These are phyloP conservation scores for Triticum monococcum DNA, from an alignment of 176 grass and related monocot genomes.

Conservation along the genomic window DNA sequence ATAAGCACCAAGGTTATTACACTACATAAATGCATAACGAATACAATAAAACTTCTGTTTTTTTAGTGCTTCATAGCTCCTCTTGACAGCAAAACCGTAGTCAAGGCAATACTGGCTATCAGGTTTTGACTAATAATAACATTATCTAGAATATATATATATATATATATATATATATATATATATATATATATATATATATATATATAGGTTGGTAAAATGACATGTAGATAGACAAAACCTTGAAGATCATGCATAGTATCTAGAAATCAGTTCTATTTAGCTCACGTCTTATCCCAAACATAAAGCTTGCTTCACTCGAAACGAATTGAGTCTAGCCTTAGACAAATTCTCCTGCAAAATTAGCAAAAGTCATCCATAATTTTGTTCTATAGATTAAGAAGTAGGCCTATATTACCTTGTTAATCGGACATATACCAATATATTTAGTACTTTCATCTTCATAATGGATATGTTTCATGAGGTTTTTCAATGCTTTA, in stretches of 20 bases:
- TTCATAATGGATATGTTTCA: conserved; percentile 62
- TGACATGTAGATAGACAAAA: background rate
- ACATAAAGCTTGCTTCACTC: background rate
- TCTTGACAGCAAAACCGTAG: no score
- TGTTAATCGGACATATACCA: conserved; percentile 47
- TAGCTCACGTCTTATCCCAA: background rate
- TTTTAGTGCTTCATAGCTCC: background rate
- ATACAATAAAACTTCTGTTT: background rate
- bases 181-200: no score
- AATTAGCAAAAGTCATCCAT: background rate
- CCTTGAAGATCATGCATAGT: background rate
- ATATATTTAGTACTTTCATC: conserved; percentile 50
- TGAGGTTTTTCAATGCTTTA: conserved; percentile 40
- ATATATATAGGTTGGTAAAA: background rate
- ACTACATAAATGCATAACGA: background rate
- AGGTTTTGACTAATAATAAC: background rate
- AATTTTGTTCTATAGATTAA: background rate
- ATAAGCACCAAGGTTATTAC: background rate
- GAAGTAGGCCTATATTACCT: conserved; percentile 19
- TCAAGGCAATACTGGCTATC: background rate
- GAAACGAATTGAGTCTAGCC: background rate
- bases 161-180: no score
- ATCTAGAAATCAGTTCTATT: no score
- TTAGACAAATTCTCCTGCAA: no score
- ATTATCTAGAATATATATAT: background rate